Evolutionary conservation across 164 flowering plant genomes (phyloP).

Genomic region (Macadamia tetraphylla): DNA sequence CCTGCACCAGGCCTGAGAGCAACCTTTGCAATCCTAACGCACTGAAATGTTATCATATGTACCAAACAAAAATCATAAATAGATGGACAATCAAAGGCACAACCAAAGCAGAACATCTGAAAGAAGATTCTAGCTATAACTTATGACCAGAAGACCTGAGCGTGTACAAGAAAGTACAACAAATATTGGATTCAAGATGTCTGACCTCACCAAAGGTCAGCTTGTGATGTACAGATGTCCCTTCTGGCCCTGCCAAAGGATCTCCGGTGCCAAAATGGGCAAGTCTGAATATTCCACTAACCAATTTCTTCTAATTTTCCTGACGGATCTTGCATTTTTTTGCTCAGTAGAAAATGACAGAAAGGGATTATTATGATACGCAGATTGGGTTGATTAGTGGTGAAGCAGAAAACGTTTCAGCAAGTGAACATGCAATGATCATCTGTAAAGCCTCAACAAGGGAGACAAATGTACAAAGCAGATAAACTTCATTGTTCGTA

Average conservation of each 20-base stretch:
- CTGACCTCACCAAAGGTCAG: background rate
- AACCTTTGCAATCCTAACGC: conserved; percentile 82
- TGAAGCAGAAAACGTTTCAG: background rate
- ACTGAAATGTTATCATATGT: conserved; percentile 35
- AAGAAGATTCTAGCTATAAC: background rate
- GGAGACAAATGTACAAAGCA: background rate
- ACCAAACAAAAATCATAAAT: background rate
- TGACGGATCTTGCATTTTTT: background rate
- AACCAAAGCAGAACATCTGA: background rate
- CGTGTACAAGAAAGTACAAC: too few species aligned
- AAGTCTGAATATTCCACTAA: background rate
- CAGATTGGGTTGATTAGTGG: background rate
- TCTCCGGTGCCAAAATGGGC: background rate
- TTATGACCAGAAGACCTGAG: background rate
- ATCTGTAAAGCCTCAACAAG: background rate
- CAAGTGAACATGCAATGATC: background rate
- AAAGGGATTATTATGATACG: background rate
- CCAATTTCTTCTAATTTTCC: background rate
- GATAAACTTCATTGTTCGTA: background rate
- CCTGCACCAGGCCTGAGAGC: conserved; percentile 96
- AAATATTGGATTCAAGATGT: too few species aligned
- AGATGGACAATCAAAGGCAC: background rate
- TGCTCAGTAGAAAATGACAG: background rate
- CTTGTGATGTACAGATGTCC: background rate
- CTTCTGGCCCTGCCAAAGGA: background rate